A percentile compares a stretch with the other conserved stretches of the same genome.
These are phyloP conservation scores for Tylopilus plumbeoviolaceoides DNA, from an alignment of 768 basidiomycete species.

Conservation along the genomic window DNA sequence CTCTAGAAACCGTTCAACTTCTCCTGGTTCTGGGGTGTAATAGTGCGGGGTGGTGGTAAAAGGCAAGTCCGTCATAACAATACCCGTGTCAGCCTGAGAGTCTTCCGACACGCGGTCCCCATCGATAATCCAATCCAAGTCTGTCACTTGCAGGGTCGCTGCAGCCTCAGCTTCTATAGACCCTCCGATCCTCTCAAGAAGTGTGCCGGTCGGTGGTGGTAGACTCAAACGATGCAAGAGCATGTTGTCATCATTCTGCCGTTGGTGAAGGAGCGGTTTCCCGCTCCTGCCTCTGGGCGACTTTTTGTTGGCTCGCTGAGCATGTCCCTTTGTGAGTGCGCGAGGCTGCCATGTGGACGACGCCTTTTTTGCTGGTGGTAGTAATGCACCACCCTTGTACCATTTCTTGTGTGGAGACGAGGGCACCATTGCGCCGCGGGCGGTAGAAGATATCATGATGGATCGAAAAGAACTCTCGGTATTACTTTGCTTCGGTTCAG, in stretches of 20 bases:
- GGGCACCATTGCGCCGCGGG: background rate
- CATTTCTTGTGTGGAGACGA: background rate
- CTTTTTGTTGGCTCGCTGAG: background rate
- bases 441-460: conserved; percentile 1
- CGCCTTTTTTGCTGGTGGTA: background rate
- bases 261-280: background rate
- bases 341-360: too few relatives aligned
- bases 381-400: conserved; percentile 3
- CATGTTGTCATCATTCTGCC: conserved; percentile 2
- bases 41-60: conserved; percentile 2
- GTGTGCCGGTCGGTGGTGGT: background rate
- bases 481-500: too few relatives aligned
- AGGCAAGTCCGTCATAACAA: background rate
- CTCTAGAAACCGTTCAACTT: conserved; percentile 25
- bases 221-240: conserved; percentile 16
- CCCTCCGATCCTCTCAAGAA: conserved; percentile 23
- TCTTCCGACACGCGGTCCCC: background rate
- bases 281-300: conserved; percentile 1
- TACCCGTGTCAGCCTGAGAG: background rate
- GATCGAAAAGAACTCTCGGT: background rate
- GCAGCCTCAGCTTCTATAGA: conserved; percentile 3
- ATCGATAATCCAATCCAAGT: too few relatives aligned
- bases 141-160: background rate
- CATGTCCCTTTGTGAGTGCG: background rate
- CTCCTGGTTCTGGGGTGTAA: conserved; percentile 20